Evolutionary conservation across 2,329 filamentous ascomycete genomes (phyloP).

Genomic region (Pseudogymnoascus sp.): DNA sequence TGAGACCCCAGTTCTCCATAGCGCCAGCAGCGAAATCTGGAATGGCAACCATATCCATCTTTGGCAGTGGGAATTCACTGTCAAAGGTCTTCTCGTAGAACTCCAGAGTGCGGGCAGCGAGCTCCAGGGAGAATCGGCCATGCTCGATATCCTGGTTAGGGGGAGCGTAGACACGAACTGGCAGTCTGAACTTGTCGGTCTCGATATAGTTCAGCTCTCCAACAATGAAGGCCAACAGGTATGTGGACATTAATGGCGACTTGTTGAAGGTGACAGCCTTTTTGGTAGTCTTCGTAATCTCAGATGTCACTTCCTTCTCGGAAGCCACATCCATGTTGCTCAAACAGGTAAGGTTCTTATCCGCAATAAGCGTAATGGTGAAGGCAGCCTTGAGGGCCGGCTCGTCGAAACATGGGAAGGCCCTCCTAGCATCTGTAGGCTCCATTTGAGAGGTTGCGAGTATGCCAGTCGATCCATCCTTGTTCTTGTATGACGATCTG

Average conservation of each 20-base stretch:
- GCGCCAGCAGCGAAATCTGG: conserved; percentile 92
- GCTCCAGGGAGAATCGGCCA: conserved; percentile 79
- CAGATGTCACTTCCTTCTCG: conserved; percentile 63
- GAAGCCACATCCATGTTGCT: conserved; percentile 94
- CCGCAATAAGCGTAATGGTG: conserved; percentile 81
- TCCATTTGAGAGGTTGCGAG: conserved; percentile 95
- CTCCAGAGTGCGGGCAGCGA: conserved; percentile 79
- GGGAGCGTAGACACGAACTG: conserved; percentile 88
- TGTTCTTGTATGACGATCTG: conserved; percentile 81
- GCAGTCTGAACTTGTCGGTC: conserved; percentile 82
- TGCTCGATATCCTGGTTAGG: conserved; percentile 84
- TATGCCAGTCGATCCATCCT: conserved; percentile 69
- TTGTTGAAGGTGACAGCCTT: conserved; percentile 89
- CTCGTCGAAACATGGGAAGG: conserved; percentile 96
- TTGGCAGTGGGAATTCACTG: conserved; percentile 76
- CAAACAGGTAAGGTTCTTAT: conserved; percentile 82
- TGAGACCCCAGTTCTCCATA: conserved; percentile 97
- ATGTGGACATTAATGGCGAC: conserved; percentile 91
- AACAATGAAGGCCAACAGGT: conserved; percentile 87
- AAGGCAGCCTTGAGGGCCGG: conserved; percentile 89
- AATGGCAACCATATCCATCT: conserved; percentile 96
- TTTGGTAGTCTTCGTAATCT: conserved; percentile 53
- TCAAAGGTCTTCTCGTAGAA: conserved; percentile 96
- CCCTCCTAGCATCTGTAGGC: conserved; percentile 82
- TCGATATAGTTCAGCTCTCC: conserved; percentile 92